A percentile compares a stretch with the other conserved stretches of the same genome.
Evolutionary conservation across 164 flowering plant species (phyloP).

Genomic region (Magnolia kwangsiensis): DNA sequence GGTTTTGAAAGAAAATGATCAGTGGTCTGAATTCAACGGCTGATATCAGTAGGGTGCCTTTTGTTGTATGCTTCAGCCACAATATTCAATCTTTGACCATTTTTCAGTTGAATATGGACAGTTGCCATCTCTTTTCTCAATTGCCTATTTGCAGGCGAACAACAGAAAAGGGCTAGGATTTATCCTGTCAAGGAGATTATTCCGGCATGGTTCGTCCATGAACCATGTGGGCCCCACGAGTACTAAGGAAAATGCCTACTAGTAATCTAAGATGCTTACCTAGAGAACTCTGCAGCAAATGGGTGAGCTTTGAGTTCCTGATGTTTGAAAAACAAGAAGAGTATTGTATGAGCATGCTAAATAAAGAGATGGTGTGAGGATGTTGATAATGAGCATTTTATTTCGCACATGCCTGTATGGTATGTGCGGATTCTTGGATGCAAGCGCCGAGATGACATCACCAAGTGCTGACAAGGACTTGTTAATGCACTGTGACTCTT

Average conservation of each 20-base stretch:
- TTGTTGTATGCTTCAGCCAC: too few relatives aligned
- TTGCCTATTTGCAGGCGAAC: too few relatives aligned
- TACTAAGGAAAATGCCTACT: too few relatives aligned
- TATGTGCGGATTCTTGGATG: conserved; percentile 82
- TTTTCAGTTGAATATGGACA: too few relatives aligned
- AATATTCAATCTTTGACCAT: not conserved
- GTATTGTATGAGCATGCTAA: not conserved
- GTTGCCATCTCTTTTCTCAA: too few relatives aligned
- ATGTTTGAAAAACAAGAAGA: conserved; percentile 1
- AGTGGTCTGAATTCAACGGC: too few relatives aligned
- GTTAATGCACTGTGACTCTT: conserved; percentile 91
- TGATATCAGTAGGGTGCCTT: too few relatives aligned
- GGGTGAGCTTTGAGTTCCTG: conserved; percentile 95
- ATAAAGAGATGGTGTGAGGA: conserved; percentile 14
- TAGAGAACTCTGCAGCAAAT: conserved; percentile 85
- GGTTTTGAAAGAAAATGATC: too few relatives aligned
- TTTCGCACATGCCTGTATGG: conserved; percentile 76
- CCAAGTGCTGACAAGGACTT: conserved; percentile 89
- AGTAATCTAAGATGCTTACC: conserved; percentile 40
- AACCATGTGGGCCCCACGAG: too few relatives aligned
- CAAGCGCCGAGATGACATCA: conserved; percentile 88
- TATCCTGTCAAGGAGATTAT: too few relatives aligned
- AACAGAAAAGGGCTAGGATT: too few relatives aligned
- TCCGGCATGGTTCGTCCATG: too few relatives aligned
- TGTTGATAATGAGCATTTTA: conserved; percentile 30